Percentiles rank a stretch among this genome's conserved stretches.
Conservation (phyloP, 2,329 filamentous ascomycete genomes). For the Calonectria ilicicola region DNA sequence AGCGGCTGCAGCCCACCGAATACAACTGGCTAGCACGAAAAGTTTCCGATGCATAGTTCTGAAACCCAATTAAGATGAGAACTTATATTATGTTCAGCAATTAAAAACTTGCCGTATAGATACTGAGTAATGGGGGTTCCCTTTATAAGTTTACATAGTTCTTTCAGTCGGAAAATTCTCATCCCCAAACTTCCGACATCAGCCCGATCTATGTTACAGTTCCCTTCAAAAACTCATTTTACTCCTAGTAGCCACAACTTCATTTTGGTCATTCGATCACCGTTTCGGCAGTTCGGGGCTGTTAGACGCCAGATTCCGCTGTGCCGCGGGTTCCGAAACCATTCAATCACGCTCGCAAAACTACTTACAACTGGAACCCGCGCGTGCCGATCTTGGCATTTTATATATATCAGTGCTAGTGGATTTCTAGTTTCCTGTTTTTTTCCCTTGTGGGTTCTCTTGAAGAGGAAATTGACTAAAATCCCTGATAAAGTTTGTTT, state of each 20-base stretch:
- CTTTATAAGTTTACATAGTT: too few species aligned
- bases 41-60: not conserved
- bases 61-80: not conserved
- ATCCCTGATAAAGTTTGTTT: too few species aligned
- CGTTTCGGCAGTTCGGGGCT: not conserved
- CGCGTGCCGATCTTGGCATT: not conserved
- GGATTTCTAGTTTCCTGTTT: not conserved
- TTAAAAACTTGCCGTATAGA: not conserved
- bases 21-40: not conserved
- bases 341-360: not conserved
- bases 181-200: not conserved
- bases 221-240: not conserved
- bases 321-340: not conserved
- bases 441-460: not conserved
- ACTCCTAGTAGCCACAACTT: not conserved
- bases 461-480: not conserved
- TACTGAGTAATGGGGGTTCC: not conserved
- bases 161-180: too few species aligned
- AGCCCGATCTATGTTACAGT: not conserved
- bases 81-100: not conserved
- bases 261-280: not conserved
- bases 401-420: not conserved
- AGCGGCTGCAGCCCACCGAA: not conserved
- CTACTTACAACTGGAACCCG: not conserved
- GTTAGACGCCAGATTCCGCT: too few species aligned